phyloP scores from a whole-genome alignment of 176 grass and related monocot genomes.

The Triticum monococcum region DNA sequence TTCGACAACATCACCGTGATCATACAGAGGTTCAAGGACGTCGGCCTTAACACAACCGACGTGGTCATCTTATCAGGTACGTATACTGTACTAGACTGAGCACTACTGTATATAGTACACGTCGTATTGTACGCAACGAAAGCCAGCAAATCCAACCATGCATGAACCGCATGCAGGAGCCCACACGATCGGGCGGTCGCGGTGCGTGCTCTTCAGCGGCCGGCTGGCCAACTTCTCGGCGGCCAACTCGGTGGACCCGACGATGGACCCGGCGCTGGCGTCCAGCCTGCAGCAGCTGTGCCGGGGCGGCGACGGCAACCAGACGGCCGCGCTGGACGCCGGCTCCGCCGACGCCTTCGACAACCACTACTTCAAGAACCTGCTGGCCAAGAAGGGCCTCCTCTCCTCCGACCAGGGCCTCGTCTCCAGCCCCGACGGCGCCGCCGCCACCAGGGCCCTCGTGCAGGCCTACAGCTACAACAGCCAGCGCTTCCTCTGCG shows the following conservation, averaged over 20 bases:
- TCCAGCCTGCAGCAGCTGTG: conserved; percentile 62
- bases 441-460: conserved; percentile 51
- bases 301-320: conserved; percentile 63
- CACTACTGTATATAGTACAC: too few relatives aligned
- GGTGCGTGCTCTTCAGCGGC: conserved; percentile 59
- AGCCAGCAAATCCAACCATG: background rate
- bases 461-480: conserved; percentile 57
- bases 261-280: conserved; percentile 65
- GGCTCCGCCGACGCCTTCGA: conserved; percentile 70
- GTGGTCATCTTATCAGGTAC: conserved; percentile 73
- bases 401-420: conserved; percentile 94
- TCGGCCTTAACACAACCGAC: conserved; percentile 65
- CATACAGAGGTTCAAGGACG: conserved; percentile 31
- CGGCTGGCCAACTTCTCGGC: conserved; percentile 62
- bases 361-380: conserved; percentile 87
- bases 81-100: conserved; percentile 18
- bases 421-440: conserved; percentile 58
- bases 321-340: conserved; percentile 66
- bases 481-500: conserved; percentile 51
- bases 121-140: too few relatives aligned
- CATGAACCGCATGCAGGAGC: conserved; percentile 35
- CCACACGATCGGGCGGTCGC: conserved; percentile 74
- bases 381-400: conserved; percentile 57
- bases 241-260: conserved; percentile 57
- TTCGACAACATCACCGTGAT: conserved; percentile 36